Conservation (phyloP, 257 asterid genomes). For the Solanum pinnatisectum region DNA sequence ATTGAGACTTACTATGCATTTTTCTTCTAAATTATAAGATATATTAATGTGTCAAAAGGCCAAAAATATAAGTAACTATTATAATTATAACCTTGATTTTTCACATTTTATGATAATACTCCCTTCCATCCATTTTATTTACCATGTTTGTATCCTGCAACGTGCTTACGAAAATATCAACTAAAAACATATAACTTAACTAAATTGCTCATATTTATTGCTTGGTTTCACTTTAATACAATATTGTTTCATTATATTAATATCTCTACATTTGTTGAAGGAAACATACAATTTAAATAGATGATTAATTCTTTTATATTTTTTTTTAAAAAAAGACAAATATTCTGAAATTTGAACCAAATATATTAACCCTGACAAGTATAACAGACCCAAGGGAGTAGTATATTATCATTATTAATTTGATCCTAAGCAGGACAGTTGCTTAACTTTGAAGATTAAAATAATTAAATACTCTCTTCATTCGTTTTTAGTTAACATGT, state of each 20-base stretch:
- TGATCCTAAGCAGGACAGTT: too few species aligned
- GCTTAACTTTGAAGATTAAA: too few species aligned
- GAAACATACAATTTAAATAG: background rate
- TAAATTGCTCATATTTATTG: background rate
- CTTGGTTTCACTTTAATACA: too few species aligned
- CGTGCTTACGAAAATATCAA: background rate
- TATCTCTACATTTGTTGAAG: background rate
- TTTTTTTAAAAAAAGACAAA: too few species aligned
- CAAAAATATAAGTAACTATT: constrained; percentile 31
- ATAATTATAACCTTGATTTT: constrained; percentile 24
- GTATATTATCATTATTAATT: too few species aligned
- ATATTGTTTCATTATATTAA: too few species aligned
- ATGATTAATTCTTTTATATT: background rate
- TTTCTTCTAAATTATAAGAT: constrained; percentile 31
- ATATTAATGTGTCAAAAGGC: constrained; percentile 67
- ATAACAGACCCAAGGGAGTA: too few species aligned
- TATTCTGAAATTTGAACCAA: too few species aligned
- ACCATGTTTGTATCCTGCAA: background rate
- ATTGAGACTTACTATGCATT: constrained; percentile 27
- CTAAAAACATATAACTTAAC: background rate
- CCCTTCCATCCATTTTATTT: background rate
- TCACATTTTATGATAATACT: constrained; percentile 10
- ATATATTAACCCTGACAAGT: too few species aligned
- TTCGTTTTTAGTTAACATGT: too few species aligned
- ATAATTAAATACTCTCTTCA: too few species aligned